phyloP scores from a whole-genome alignment of 805 yeast genomes.

The Helenozyma baotianmanensis region DNA sequence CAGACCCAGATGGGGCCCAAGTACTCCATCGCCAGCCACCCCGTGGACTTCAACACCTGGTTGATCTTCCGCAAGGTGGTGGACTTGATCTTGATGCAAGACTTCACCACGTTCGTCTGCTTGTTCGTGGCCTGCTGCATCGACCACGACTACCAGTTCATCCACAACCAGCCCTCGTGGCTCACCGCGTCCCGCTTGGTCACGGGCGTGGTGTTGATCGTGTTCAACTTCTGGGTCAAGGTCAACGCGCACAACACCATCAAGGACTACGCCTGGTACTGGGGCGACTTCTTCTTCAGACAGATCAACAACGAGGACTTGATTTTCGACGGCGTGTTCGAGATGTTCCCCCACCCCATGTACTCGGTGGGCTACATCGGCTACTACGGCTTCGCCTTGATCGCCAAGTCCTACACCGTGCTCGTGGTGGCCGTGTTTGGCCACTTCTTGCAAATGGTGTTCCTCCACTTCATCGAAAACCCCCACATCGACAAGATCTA shows the following conservation, averaged over 20 bases:
- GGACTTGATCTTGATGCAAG: constrained; percentile 80
- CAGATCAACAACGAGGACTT: constrained; percentile 58
- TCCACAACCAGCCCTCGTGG: constrained; percentile 37
- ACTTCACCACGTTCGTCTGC: constrained; percentile 69
- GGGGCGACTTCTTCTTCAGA: constrained; percentile 90
- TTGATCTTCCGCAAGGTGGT: constrained; percentile 72
- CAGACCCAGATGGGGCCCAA: constrained; percentile 35
- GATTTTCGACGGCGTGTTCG: constrained; percentile 85
- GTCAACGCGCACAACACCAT: constrained; percentile 84
- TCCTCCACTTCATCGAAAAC: constrained; percentile 70
- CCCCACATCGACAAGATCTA: constrained; percentile 84
- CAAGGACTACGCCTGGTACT: constrained; percentile 89
- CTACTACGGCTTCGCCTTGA: constrained; percentile 76
- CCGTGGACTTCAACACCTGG: constrained; percentile 82
- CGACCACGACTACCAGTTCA: constrained; percentile 31
- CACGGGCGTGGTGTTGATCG: constrained; percentile 56
- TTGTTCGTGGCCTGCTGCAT: constrained; percentile 51
- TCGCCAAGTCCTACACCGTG: constrained; percentile 69
- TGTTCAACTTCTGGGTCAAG: constrained; percentile 81
- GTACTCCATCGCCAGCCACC: constrained; percentile 34
- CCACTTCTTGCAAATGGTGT: constrained; percentile 72
- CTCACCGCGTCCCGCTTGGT: constrained; percentile 48
- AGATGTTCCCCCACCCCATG: constrained; percentile 91
- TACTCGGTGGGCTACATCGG: constrained; percentile 86
- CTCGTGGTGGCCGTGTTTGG: constrained; percentile 67